Conservation (phyloP, 129 eudicot genomes). For the Chrysanthemum makinoi region DNA sequence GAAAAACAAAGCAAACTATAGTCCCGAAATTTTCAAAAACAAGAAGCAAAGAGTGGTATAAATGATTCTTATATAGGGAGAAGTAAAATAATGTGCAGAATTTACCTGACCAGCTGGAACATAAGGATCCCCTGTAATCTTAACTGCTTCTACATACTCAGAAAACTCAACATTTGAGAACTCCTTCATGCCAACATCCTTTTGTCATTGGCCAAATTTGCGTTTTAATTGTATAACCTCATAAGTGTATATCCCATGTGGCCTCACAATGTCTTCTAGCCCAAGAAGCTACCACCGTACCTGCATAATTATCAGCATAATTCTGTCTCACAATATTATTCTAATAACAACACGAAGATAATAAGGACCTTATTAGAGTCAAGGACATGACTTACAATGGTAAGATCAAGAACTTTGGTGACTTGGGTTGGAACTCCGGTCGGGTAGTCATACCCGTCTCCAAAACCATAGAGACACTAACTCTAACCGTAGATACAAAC, state of each 20-base stretch:
- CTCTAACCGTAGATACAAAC: too few relatives aligned
- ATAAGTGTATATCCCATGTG: conserved; percentile 67
- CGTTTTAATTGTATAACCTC: conserved; percentile 84
- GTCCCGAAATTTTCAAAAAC: neutral
- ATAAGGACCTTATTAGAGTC: too few relatives aligned
- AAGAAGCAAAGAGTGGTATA: neutral
- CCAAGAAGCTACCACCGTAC: too few relatives aligned
- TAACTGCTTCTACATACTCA: conserved; percentile 95
- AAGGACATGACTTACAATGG: too few relatives aligned
- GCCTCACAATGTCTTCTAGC: too few relatives aligned
- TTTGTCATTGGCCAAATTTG: conserved; percentile 90
- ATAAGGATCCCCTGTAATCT: conserved; percentile 83
- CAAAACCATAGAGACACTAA: too few relatives aligned
- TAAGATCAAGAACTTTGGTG: too few relatives aligned
- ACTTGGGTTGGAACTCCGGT: too few relatives aligned
- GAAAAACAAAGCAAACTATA: neutral
- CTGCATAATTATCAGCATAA: too few relatives aligned
- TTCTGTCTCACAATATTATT: too few relatives aligned
- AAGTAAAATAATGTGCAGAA: neutral
- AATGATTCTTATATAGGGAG: conserved; percentile 2
- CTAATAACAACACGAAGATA: too few relatives aligned
- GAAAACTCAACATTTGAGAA: conserved; percentile 64
- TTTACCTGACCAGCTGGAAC: conserved; percentile 97
- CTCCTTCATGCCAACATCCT: conserved; percentile 50
- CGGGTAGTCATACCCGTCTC: too few relatives aligned